Evolutionary conservation across 2,329 filamentous ascomycete species (phyloP).

Genomic region (Fusarium robinianum): DNA sequence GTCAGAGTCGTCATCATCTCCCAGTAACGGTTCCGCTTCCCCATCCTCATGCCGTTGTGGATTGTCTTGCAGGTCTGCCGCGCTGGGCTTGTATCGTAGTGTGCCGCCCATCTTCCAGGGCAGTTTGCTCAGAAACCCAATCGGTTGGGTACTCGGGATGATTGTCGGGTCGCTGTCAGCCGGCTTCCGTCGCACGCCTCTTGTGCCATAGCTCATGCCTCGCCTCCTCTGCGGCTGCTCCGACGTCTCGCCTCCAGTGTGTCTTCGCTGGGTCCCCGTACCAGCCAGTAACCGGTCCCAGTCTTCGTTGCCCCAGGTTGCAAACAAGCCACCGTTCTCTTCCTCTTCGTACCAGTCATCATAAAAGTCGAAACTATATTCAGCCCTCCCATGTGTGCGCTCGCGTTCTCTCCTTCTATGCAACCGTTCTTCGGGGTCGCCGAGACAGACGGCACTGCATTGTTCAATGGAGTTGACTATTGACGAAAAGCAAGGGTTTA

Average conservation of each 20-base stretch:
- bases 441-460: slow-evolving; percentile 72
- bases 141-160: slow-evolving; percentile 83
- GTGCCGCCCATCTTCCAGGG: slow-evolving; percentile 85
- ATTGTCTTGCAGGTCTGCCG: slow-evolving; percentile 87
- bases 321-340: slow-evolving; percentile 62
- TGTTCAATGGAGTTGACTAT: slow-evolving; percentile 70
- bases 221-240: slow-evolving; percentile 73
- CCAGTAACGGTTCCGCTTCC: slow-evolving; percentile 74
- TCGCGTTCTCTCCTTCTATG: slow-evolving; percentile 70
- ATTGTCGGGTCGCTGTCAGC: slow-evolving; percentile 78
- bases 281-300: slow-evolving; percentile 81
- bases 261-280: slow-evolving; percentile 55
- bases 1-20: slow-evolving; percentile 40
- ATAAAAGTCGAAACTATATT: slow-evolving; percentile 95
- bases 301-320: slow-evolving; percentile 79
- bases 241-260: slow-evolving; percentile 43
- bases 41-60: slow-evolving; percentile 60
- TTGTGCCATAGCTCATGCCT: slow-evolving; percentile 88
- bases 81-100: slow-evolving; percentile 85
- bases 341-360: slow-evolving; percentile 86
- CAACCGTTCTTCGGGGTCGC: slow-evolving; percentile 73
- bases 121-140: slow-evolving; percentile 82
- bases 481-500: slow-evolving; percentile 77
- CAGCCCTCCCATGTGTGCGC: slow-evolving; percentile 64
- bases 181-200: slow-evolving; percentile 55